phyloP scores from a whole-genome alignment of 169 alveolate genomes.

The Cryptosporidium andersoni region DNA sequence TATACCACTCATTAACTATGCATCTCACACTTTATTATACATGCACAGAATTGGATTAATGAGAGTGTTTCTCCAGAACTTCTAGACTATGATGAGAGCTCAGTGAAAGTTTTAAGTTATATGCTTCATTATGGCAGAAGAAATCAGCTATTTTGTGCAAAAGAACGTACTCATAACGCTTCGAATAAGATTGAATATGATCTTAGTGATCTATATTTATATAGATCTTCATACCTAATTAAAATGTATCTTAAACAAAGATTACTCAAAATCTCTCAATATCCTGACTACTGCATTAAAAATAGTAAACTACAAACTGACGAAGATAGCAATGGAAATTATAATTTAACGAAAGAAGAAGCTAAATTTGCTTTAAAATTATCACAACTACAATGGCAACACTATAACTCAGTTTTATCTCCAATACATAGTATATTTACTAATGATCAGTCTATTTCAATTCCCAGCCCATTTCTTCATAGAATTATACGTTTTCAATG shows the following conservation, averaged over 20 bases:
- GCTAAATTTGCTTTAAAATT: slow-evolving; percentile 45
- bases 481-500: slow-evolving; percentile 54
- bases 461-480: slow-evolving; percentile 41
- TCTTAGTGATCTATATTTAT: slow-evolving; percentile 2
- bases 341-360: slow-evolving; percentile 25
- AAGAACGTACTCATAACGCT: slow-evolving; percentile 10
- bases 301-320: slow-evolving; percentile 24
- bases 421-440: slow-evolving; percentile 56
- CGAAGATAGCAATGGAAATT: neutral
- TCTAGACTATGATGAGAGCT: slow-evolving; percentile 15
- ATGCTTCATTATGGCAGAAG: slow-evolving; percentile 20
- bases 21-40: neutral
- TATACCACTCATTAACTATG: neutral
- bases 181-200: slow-evolving; percentile 32
- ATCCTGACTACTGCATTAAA: slow-evolving; percentile 56
- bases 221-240: slow-evolving; percentile 30
- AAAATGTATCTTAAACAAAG: slow-evolving; percentile 62
- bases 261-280: slow-evolving; percentile 48
- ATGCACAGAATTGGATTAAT: slow-evolving; percentile 37
- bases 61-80: slow-evolving; percentile 50
- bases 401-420: slow-evolving; percentile 29
- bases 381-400: slow-evolving; percentile 53
- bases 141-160: neutral
- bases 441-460: slow-evolving; percentile 30
- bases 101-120: slow-evolving; percentile 19